Evolutionary conservation across 306 rosid species (phyloP).

Genomic region (Ormosia emarginata): DNA sequence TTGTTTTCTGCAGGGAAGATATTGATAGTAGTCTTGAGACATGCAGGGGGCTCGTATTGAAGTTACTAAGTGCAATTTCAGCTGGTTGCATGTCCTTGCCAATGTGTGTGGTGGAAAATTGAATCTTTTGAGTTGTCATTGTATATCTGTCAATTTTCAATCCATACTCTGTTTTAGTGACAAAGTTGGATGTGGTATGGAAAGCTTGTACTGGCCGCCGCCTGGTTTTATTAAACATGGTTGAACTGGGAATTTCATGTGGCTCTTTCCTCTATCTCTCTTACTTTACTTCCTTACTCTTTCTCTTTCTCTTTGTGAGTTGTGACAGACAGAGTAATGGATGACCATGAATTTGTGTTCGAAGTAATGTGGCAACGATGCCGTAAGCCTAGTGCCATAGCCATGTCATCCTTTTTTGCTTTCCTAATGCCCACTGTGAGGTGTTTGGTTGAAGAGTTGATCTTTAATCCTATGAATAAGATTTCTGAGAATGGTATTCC

Average conservation of each 20-base stretch:
- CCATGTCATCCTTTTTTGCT: not conserved
- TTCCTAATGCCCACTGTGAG: not conserved
- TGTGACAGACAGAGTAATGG: not conserved
- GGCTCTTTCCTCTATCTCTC: not conserved
- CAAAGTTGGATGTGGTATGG: constrained; percentile 15
- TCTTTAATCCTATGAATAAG: no score
- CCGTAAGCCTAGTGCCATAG: not conserved
- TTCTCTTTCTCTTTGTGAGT: not conserved
- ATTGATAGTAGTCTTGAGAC: constrained; percentile 19
- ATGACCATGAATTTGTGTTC: not conserved
- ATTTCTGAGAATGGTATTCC: no score
- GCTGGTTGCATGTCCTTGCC: not conserved
- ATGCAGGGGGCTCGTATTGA: not conserved
- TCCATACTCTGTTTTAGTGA: not conserved
- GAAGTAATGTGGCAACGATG: not conserved
- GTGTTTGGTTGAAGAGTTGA: no score
- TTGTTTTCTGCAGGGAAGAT: constrained; percentile 58
- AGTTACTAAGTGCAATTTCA: not conserved
- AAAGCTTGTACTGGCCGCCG: not conserved
- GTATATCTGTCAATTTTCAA: not conserved
- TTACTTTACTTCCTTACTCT: not conserved
- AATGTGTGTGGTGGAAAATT: not conserved
- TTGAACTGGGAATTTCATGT: constrained; percentile 10
- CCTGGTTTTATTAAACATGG: not conserved
- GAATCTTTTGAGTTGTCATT: not conserved